These are phyloP conservation scores for Amanita phalloides DNA, from an alignment of 768 basidiomycete species.

Conservation along the genomic window DNA sequence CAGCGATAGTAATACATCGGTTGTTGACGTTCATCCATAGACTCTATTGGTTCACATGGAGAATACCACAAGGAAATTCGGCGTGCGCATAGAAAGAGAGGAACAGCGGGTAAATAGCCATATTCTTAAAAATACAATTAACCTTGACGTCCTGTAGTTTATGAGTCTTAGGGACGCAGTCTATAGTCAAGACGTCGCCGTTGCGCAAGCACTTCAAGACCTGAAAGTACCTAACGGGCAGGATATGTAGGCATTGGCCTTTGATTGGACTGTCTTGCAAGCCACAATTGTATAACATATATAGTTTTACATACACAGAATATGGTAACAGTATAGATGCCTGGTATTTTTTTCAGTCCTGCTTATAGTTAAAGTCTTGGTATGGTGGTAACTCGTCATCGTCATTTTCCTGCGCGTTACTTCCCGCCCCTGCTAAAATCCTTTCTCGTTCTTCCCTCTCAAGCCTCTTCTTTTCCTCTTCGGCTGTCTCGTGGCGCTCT, in stretches of 20 bases:
- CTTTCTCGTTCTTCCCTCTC: slow-evolving; percentile 62
- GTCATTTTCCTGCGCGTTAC: slow-evolving; percentile 13
- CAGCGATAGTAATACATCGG: not conserved
- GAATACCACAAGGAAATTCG: slow-evolving; percentile 37
- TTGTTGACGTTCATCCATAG: slow-evolving; percentile 19
- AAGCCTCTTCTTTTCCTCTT: slow-evolving; percentile 52
- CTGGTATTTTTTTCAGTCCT: not conserved
- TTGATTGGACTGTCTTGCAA: not conserved
- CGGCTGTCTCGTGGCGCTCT: slow-evolving; percentile 34
- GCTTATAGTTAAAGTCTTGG: slow-evolving; percentile 18
- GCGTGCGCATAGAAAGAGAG: slow-evolving; percentile 37
- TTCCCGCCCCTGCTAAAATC: slow-evolving; percentile 20
- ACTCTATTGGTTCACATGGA: slow-evolving; percentile 68
- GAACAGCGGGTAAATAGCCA: slow-evolving; percentile 39
- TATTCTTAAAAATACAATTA: not conserved
- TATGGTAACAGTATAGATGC: not conserved
- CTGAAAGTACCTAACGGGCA: not conserved
- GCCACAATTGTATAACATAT: not conserved
- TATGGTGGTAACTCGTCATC: slow-evolving; percentile 43
- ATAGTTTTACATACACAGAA: not conserved
- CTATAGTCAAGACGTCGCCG: slow-evolving; percentile 9
- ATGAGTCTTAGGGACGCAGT: slow-evolving; percentile 16
- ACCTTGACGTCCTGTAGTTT: slow-evolving; percentile 11
- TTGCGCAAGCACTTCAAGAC: not conserved
- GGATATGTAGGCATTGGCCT: not conserved